These are phyloP conservation scores for Microsporum ferrugineum DNA, from an alignment of 2,329 filamentous ascomycete species.

Conservation along the genomic window DNA sequence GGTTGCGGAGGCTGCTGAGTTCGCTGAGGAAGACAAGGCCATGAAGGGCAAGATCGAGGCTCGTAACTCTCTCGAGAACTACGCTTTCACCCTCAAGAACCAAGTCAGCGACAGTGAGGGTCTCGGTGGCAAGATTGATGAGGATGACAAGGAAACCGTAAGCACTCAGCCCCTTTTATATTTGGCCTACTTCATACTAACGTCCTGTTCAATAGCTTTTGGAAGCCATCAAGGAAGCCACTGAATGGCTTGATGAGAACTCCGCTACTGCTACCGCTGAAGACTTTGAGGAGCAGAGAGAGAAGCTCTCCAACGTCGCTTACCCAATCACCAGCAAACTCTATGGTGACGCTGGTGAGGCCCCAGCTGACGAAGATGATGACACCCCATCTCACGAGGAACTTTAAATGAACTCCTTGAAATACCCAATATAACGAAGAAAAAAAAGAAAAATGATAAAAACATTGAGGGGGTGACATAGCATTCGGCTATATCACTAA, in stretches of 20 bases:
- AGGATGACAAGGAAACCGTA: constrained; percentile 94
- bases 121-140: constrained; percentile 94
- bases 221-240: constrained; percentile 92
- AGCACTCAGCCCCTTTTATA: constrained; percentile 28
- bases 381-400: constrained; percentile 68
- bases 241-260: constrained; percentile 96
- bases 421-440: constrained; percentile 8
- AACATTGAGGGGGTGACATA: constrained; percentile 6
- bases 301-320: constrained; percentile 92
- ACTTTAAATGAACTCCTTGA: constrained; percentile 45
- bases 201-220: constrained; percentile 47
- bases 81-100: constrained; percentile 98
- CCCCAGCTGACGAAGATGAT: constrained; percentile 50
- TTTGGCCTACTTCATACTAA: constrained; percentile 19
- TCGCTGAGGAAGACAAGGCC: constrained; percentile 97
- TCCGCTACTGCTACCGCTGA: constrained; percentile 71
- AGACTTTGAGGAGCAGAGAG: constrained; percentile 99
- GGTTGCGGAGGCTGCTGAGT: constrained; percentile 97
- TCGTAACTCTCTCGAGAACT: constrained; percentile 96
- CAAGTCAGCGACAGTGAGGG: constrained; percentile 95
- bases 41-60: constrained; percentile 94
- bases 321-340: constrained; percentile 99
- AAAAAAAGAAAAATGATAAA: constrained; percentile 5
- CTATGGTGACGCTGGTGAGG: constrained; percentile 58
- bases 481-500: not conserved